Base-by-base conservation (phyloP, 768 basidiomycete genomes). In the Sporobolomyces roseus region DNA sequence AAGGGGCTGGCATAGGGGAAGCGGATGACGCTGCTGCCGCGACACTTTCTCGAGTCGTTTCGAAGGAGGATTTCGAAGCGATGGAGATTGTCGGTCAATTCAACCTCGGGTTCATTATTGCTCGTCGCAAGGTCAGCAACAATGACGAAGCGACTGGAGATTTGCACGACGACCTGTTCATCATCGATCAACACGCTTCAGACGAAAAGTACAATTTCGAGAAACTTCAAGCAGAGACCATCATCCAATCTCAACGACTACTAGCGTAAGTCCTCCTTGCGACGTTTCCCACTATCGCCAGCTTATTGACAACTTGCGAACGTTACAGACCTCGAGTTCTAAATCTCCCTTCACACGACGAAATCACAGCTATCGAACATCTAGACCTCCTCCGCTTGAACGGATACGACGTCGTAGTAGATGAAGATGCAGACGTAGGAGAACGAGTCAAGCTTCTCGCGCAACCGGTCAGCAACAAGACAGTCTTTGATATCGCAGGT, bases 121-220 rank as follows among this genome's bases (percentile, higher is more conserved):
- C 85, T 3, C 85, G 93, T 9, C 83, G 88, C 73, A 80, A 81
- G n/a, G 65, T 68, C 16, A 23, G 21, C 2, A n/a, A n/a, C n/a
- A n/a, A 17, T 50, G n/a, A 17, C 16, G 14, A n/a, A n/a, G 17
- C 1, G 2, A 45, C 52, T 30, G 45, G 21, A 14, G 35, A 63
- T n/a, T 13, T 75, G 65, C 32, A 77, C 64, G 74, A 98, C 76
- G 94, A 99, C 75, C 81, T 99, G 48, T 98, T 97, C 79, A 92
- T 99, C 70, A 84, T 98, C 23, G 94, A 98, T 75, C 94, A 98
- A 77, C 94, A 98, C 78, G 94, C 94, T 7, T 87, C 91, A 8
- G 96, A 99, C 78, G 96, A 98, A 79, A 98, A 98, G 80, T 97
- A 90, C 80, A 98, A 98, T 77, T 98, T 98, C 77, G 96, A 98